Base-by-base conservation (phyloP, 2,329 filamentous ascomycete genomes). In the Neonectria neomacrospora region DNA sequence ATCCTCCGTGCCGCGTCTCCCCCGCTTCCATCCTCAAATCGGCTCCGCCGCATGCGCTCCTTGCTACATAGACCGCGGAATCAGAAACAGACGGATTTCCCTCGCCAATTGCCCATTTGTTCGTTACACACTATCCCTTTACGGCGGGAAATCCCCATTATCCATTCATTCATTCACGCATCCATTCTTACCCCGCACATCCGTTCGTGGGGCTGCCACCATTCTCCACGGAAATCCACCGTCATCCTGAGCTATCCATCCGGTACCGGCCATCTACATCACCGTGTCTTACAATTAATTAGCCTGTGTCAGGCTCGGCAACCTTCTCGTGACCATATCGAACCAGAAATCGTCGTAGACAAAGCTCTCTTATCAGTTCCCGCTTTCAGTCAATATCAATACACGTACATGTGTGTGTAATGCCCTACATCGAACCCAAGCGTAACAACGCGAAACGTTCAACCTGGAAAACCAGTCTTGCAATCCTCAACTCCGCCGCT, bases 1-100 rank as follows among this genome's bases (percentile, higher is more conserved):
- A 54, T 51, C 50, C 34, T 57, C 62, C 47, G 32, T 41, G 37
- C 57, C 56, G 39, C 44, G 48, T 57, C 61, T 63, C 39, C 44
- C 57, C 62, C 34, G 34, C 44, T 54, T 32, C 48, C 56, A 47
- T 52, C 22, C 18, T 37, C 18, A 20, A 20, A 51, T 23, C 48
- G 18, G 50, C 50, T 32, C 50, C 18, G 51, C 56, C 34, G 50
- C 48, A 47, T 47, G 41, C 48, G 32, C 50, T 47, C 9, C 20
- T 50, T 20, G 28, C 30, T 32, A n/a, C n/a, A n/a, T n/a, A n/a
- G 47, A 28, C 22, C n/a, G 34, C 44, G 30, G 28, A 18, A 50
- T 32, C 18, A 28, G n/a, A 32, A 30, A 48, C 9, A 18, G 26
- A 12, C 8, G 11, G 30, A 1, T 50, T 8, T 18, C 28, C 8